phyloP scores from a whole-genome alignment of 768 basidiomycete genomes.

The Psilocybe subaeruginosa region DNA sequence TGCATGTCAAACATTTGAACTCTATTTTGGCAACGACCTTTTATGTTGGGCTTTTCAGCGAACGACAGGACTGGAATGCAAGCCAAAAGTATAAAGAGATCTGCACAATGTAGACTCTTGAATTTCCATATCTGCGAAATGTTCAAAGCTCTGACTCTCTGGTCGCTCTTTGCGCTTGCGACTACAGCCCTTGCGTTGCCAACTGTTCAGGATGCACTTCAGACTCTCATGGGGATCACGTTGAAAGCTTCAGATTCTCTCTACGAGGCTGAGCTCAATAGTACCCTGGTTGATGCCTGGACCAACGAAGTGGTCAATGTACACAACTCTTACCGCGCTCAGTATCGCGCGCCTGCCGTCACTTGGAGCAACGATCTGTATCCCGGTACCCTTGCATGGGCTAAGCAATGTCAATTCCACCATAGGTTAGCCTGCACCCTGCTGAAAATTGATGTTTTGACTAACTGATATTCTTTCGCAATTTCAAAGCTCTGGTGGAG shows the following conservation, averaged over 20 bases:
- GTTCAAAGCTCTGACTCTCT: too few relatives aligned
- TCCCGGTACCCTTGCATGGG: slow-evolving; percentile 21
- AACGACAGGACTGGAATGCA: too few relatives aligned
- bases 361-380: slow-evolving; percentile 26
- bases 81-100: too few relatives aligned
- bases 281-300: slow-evolving; percentile 9
- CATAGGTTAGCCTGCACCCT: slow-evolving; percentile 21
- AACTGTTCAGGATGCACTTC: background rate
- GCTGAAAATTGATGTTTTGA: too few relatives aligned
- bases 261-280: background rate
- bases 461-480: background rate
- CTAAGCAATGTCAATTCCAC: slow-evolving; percentile 26
- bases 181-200: background rate
- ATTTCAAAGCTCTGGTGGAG: slow-evolving; percentile 9
- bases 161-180: too few relatives aligned
- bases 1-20: too few relatives aligned
- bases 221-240: background rate
- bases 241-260: background rate
- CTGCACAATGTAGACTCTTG: too few relatives aligned
- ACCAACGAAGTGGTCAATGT: slow-evolving; percentile 6
- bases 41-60: too few relatives aligned
- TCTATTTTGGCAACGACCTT: too few relatives aligned
- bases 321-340: slow-evolving; percentile 24
- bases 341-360: slow-evolving; percentile 26
- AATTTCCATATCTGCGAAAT: too few relatives aligned